These are phyloP conservation scores for Chlamydomonas incerta DNA, from an alignment of 139 green algal species.

Conservation along the genomic window DNA sequence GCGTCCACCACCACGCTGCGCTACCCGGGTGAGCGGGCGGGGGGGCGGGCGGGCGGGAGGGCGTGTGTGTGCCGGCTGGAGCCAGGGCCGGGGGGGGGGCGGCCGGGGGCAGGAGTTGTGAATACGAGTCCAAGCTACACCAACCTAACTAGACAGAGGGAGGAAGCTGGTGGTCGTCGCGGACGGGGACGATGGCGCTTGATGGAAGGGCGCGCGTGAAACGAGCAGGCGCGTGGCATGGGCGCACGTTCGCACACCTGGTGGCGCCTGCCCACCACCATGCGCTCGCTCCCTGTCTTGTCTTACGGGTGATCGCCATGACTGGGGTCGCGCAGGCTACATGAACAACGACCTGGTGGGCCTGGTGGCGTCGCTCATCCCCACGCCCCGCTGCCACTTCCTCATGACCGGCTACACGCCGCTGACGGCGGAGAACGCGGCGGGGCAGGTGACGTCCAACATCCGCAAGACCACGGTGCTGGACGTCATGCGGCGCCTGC, in stretches of 20 bases:
- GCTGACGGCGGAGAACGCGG: conserved; percentile 81
- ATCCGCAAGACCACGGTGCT: conserved; percentile 96
- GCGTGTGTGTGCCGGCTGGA: no score
- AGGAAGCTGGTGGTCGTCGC: background rate
- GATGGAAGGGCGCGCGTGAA: no score
- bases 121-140: no score
- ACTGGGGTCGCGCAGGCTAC: conserved; percentile 78
- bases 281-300: background rate
- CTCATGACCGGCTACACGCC: conserved; percentile 97
- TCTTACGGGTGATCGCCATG: no score
- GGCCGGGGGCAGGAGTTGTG: no score
- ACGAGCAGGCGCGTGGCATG: no score
- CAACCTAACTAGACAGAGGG: no score
- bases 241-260: no score
- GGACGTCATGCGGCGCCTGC: conserved; percentile 97
- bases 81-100: no score
- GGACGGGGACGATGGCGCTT: no score
- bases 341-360: conserved; percentile 99
- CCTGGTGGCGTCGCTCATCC: conserved; percentile 94
- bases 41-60: no score
- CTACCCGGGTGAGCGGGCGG: conserved; percentile 80
- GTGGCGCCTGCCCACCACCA: no score
- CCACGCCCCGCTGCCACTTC: conserved; percentile 98
- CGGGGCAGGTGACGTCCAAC: conserved; percentile 45
- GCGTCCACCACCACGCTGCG: conserved; percentile 96